phyloP scores from a whole-genome alignment of 331 rosid species.

The Malus hybrid region DNA sequence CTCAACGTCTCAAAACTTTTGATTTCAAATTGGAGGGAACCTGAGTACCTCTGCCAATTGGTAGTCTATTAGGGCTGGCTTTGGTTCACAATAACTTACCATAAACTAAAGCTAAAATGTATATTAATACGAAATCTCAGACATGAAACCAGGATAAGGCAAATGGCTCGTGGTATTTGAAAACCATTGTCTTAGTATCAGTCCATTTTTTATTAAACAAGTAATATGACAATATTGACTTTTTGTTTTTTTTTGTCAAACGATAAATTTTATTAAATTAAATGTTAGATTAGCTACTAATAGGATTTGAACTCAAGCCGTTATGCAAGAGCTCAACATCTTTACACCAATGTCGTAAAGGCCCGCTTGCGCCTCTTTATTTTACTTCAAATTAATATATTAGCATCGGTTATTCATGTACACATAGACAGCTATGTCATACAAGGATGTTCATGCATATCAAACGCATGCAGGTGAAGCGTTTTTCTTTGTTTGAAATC shows the following conservation, averaged over 20 bases:
- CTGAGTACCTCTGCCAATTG: not conserved
- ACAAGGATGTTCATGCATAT: not conserved
- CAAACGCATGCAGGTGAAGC: not conserved
- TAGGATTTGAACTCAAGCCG: fast-evolving
- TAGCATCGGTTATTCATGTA: not conserved
- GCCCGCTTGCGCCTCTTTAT: not conserved
- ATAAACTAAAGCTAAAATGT: not conserved
- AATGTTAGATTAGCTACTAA: no score
- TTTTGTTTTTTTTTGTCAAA: not conserved
- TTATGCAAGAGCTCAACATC: not conserved
- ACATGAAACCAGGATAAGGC: not conserved
- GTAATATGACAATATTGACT: not conserved
- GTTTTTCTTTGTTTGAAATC: not conserved
- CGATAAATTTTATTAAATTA: no score
- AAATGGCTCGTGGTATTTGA: not conserved
- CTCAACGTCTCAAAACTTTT: not conserved
- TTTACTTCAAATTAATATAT: not conserved
- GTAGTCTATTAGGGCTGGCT: not conserved
- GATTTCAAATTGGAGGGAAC: not conserved
- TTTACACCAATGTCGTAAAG: no score
- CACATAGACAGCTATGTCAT: not conserved
- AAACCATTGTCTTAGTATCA: not conserved
- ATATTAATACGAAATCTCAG: not conserved
- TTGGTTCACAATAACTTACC: not conserved
- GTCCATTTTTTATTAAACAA: not conserved